Percentiles rank a stretch among this genome's conserved stretches.
phyloP scores from a whole-genome alignment of 805 yeast genomes.

The Starmera dryadoides region DNA sequence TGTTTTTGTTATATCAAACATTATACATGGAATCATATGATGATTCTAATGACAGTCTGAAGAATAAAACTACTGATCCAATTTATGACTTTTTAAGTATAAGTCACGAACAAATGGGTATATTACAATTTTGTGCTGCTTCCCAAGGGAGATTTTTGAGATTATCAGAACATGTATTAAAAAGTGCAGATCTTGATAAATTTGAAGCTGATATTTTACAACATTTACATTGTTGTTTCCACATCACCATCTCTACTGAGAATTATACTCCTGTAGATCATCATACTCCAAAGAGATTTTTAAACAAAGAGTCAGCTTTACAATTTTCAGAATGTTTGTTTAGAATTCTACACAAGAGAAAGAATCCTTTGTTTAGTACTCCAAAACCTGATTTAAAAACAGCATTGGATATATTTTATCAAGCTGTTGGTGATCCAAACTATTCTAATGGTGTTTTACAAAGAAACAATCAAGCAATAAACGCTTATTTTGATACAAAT shows the following conservation, averaged over 20 bases:
- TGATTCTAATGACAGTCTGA: no score
- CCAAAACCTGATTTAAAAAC: slow-evolving; percentile 68
- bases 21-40: no score
- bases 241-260: slow-evolving; percentile 53
- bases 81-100: slow-evolving; percentile 43
- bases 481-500: slow-evolving; percentile 38
- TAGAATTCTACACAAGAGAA: slow-evolving; percentile 45
- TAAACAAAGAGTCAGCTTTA: slow-evolving; percentile 34
- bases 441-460: slow-evolving; percentile 30
- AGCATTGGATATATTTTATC: slow-evolving; percentile 64
- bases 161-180: slow-evolving; percentile 48
- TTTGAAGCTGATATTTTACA: slow-evolving; percentile 72
- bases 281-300: slow-evolving; percentile 31
- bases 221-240: slow-evolving; percentile 71
- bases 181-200: slow-evolving; percentile 31
- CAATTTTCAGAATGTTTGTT: slow-evolving; percentile 40
- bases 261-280: slow-evolving; percentile 64
- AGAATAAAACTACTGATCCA: slow-evolving; percentile 12
- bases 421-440: slow-evolving; percentile 64
- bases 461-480: slow-evolving; percentile 38
- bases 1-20: slow-evolving; percentile 29
- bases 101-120: slow-evolving; percentile 71
- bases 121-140: slow-evolving; percentile 58
- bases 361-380: slow-evolving; percentile 50
- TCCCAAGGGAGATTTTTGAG: slow-evolving; percentile 56